phyloP scores from a whole-genome alignment of 768 basidiomycete genomes.

The Lentinula guzmanii region DNA sequence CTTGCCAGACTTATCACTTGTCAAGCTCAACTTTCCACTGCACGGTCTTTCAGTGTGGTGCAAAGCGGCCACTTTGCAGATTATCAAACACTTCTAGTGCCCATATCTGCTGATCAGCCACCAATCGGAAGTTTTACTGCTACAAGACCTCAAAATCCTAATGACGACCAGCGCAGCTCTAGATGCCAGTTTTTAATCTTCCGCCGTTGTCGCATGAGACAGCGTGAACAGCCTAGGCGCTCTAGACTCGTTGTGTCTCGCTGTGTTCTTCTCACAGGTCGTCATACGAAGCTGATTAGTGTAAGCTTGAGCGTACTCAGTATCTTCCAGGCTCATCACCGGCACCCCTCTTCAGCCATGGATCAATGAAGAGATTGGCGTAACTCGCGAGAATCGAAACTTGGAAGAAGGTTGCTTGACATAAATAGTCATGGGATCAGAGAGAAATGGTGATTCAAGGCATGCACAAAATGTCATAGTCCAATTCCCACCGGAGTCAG shows the following conservation, averaged over 20 bases:
- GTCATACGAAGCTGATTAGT: background rate
- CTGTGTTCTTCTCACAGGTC: background rate
- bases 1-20: background rate
- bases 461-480: background rate
- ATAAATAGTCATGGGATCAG: background rate
- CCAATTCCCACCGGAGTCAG: background rate
- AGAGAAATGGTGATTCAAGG: background rate
- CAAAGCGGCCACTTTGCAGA: background rate
- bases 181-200: background rate
- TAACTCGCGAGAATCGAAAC: background rate
- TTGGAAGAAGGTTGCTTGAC: background rate
- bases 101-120: background rate
- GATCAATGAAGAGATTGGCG: background rate
- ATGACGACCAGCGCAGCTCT: background rate
- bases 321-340: background rate
- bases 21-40: background rate
- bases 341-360: background rate
- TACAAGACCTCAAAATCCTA: background rate
- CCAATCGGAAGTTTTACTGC: background rate
- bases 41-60: background rate
- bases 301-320: background rate
- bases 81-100: background rate
- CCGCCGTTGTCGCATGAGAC: background rate
- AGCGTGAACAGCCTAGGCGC: background rate
- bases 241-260: background rate